Percentiles rank a stretch among this genome's conserved stretches.
phyloP scores from a whole-genome alignment of 1,284 basidiomycete genomes.

The Ganoderma lucidum region DNA sequence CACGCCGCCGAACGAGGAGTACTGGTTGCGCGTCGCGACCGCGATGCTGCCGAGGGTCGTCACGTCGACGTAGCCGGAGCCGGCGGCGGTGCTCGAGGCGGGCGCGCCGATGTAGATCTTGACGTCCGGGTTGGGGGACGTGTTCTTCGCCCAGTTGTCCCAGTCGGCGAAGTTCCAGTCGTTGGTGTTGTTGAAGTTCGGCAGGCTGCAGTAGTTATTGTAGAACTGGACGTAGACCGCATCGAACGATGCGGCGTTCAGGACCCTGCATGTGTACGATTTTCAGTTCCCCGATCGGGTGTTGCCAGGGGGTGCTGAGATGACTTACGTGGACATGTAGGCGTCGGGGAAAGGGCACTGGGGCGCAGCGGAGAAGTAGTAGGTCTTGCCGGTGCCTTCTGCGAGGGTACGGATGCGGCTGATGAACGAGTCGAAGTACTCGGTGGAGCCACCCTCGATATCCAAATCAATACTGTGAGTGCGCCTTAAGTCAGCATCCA shows the following conservation, averaged over 20 bases:
- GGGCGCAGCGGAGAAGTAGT: slow-evolving; percentile 70
- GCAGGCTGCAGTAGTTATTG: slow-evolving; percentile 69
- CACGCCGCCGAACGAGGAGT: slow-evolving; percentile 73
- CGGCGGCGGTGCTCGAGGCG: slow-evolving; percentile 56
- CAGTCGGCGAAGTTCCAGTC: slow-evolving; percentile 61
- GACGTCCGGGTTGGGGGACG: slow-evolving; percentile 63
- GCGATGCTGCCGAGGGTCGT: slow-evolving; percentile 55
- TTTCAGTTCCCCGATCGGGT: not conserved
- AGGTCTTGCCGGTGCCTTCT: slow-evolving; percentile 60
- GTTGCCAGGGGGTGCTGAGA: not conserved
- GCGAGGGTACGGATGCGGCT: slow-evolving; percentile 57
- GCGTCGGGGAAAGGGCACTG: slow-evolving; percentile 75
- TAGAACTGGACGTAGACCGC: slow-evolving; percentile 73
- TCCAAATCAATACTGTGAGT: slow-evolving; percentile 61
- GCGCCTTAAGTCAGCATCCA: not conserved
- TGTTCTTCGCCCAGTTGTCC: slow-evolving; percentile 70
- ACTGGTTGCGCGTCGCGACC: slow-evolving; percentile 52
- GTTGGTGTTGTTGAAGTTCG: slow-evolving; percentile 48
- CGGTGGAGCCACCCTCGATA: slow-evolving; percentile 66
- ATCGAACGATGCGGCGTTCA: slow-evolving; percentile 66
- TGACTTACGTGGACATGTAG: slow-evolving; percentile 50
- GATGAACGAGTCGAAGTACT: slow-evolving; percentile 61
- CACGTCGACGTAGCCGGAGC: slow-evolving; percentile 59
- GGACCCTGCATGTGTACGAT: slow-evolving; percentile 40
- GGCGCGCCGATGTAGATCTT: slow-evolving; percentile 73